Evolutionary conservation across 2,329 filamentous ascomycete genomes (phyloP), one percentile per base, ranked within the genome.

Genomic region (Aspergillus unguis): DNA sequence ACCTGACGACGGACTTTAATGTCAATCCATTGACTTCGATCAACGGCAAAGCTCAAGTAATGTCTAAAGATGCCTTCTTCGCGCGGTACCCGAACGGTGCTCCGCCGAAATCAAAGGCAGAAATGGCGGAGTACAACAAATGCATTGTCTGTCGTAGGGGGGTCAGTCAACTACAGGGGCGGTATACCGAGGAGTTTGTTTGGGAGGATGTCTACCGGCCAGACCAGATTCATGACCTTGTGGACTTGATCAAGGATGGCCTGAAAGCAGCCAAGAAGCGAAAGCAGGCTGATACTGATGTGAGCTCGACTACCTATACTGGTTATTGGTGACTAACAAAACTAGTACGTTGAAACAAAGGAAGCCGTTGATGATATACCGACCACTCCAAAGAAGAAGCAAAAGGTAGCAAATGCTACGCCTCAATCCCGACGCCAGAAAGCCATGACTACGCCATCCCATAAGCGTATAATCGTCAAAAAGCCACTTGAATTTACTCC

Each of bases 401-500:
- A 79, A 50, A 82, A 79, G 60, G 76, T 74, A 51, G 71, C 76
- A 37, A 70, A 67, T 47, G 69, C 66, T 23, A 77, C 73, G n/a
- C 74, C 71, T 8, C 73, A 72, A 46, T 71, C 71, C 37, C 65
- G 68, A 54, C 71, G 71, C 32, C 70, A 68, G 50, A 75, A 74
- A 54, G 51, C 69, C 5, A 78, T 85, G 52, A 75, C 77, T 3
- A 87, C 85, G 0, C 85, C 85, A 17, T 83, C 81, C 28, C 81
- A 87, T 61, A 87, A 85, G 64, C 79, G 84, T 56, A 85, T 90
- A 36, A 73, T 88, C 36, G 76, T 92, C 38, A 95, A 95, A 69
- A 96, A 92, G 65, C 87, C 90, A 4, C 82, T 99, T 33, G 92
- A 96, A 66, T 97, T 97, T 65, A 99, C 94, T 0, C 94, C 94